Evolutionary conservation across 805 yeast genomes (phyloP), one percentile per base, ranked within the genome.

Genomic region (Ogataea kodamae): DNA sequence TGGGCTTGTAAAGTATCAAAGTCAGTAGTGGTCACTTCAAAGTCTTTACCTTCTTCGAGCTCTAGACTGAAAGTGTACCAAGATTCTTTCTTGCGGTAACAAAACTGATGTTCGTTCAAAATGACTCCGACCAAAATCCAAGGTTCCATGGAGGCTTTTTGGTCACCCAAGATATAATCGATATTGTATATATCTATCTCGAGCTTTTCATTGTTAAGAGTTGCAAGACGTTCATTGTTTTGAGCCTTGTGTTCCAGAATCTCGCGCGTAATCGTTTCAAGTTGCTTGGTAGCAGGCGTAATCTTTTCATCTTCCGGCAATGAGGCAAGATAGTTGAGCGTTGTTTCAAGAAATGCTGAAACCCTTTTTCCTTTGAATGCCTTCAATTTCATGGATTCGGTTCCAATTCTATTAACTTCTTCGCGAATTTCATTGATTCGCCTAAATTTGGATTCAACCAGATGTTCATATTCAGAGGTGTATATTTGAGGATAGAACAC

Each of bases 401-500:
- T 22, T 25, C 27, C 37, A 17, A 38, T 28, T 25, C 39, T 46
- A 29, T 30, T 35, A 25, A 35, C 35, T 21, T 42, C 32, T 3
- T 43, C 42, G 11, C 46, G 35, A 1, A 53, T 17, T n/a, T 40
- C 39, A n/a, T 23, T 25, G 6, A 46, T 15, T 5, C 50, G 16
- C 7, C 41, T 36, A 12, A 45, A 37, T 14, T 48, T 49, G 7
- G 45, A 45, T 4, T 39, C 37, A 8, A 57, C 40, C 6, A 53
- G 22, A 14, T 45, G 31, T 11, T 50, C 40, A 28, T 54, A 54
- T 11, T 59, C 57, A 9, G 47, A 32, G 0, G 66, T 49, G 39
- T 59, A 67, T 2, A 67, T 48, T 34, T 67, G 69, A 0, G 72
- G 71, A 33, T 65, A 66, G 27, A 65, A 56, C 12, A 33, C 33